phyloP scores from a whole-genome alignment of 2,329 filamentous ascomycete genomes.

The Diaporthe citrichinensis region DNA sequence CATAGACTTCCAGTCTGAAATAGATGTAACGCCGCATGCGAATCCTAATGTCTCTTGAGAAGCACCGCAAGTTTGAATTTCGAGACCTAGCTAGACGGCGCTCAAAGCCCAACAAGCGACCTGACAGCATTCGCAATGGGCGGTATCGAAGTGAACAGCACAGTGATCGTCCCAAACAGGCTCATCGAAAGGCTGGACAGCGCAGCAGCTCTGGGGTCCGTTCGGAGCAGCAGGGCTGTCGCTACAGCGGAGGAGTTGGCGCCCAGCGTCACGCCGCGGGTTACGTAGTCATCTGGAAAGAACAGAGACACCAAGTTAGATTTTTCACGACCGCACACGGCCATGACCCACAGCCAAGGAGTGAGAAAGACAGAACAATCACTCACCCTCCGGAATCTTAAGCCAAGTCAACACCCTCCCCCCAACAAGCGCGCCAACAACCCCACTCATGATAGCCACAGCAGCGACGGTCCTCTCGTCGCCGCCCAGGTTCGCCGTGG shows the following conservation, averaged over 20 bases:
- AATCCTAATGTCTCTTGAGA: too few species aligned
- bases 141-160: constrained; percentile 71
- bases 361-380: neutral
- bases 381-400: constrained; percentile 66
- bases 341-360: neutral
- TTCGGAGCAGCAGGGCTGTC: constrained; percentile 68
- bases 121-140: constrained; percentile 63
- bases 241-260: constrained; percentile 73
- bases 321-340: neutral
- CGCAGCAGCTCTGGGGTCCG: constrained; percentile 71
- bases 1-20: too few species aligned
- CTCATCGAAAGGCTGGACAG: constrained; percentile 73
- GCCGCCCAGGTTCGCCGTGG: constrained; percentile 68
- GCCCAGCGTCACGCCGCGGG: constrained; percentile 72
- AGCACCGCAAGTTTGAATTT: too few species aligned
- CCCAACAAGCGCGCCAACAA: constrained; percentile 70
- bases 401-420: constrained; percentile 62
- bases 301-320: constrained; percentile 5
- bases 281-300: constrained; percentile 71
- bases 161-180: constrained; percentile 71
- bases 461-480: constrained; percentile 70
- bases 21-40: too few species aligned
- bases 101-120: constrained; percentile 60
- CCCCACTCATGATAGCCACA: constrained; percentile 71
- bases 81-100: too few species aligned